Base-by-base conservation (phyloP, 2,329 filamentous ascomycete species). In the Ophiostoma ulmi region DNA sequence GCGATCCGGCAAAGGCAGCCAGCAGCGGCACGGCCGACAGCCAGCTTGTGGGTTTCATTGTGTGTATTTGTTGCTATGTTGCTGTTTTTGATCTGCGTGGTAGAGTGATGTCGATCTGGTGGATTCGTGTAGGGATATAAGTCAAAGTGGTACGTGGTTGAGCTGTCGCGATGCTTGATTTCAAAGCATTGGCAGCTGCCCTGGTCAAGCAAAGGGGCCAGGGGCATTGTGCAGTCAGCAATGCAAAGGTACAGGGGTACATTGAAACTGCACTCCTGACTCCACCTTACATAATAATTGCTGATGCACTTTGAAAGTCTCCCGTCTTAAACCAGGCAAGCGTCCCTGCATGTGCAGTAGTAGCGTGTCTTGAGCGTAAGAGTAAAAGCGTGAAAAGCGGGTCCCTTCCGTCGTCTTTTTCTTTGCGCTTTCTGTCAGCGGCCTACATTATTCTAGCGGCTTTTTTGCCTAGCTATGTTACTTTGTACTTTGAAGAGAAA, bases 21-120 rank as follows among this genome's bases (percentile, higher is more conserved):
- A 86, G 78, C 75, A 83, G 80, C 63, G 36, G 63, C 63, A 65
- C 7, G 35, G 83, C 81, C 44, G 72, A 66, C 38, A 82, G 78
- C 72, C 84, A 75, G 70, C 74, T 78, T 22, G 80, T 80, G 61
- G 85, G 77, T 79, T 85, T 86, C 86, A 89, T 89, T 68, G 72
- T 75, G 74, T 70, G 17, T 20, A 48, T 48, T n/a, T 48, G 22
- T 36, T 10, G 31, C 1, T 63, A 8, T 48, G 22, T 36, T 10
- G 31, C 1, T 63, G n/a, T 58, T 22, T 31, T 11, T 20, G 10
- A 14, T 64, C 13, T 65, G 0, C 10, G 36, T 14, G 61, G 52
- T 58, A 14, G 22, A 26, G 2, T 4, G n/a, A 10, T 26, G 52
- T 58, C 52, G 7, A 11, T n/a, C 20, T 48, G 44, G 14, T 20